Conservation (phyloP, 225 moss, liverwort and hornwort species). For the Pseudoscleropodium purum region DNA sequence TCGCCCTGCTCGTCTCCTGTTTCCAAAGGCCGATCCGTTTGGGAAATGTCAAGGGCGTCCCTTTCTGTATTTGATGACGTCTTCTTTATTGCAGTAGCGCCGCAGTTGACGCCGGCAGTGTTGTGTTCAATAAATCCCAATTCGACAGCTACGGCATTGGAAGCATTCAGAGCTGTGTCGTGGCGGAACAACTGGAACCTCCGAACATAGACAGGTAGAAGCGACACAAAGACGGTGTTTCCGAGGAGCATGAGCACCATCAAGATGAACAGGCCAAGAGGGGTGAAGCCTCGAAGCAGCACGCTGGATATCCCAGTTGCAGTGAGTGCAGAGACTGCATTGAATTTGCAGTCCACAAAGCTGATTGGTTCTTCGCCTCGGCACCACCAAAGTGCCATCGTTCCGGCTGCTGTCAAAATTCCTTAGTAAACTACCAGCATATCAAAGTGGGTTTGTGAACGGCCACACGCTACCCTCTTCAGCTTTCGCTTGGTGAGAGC, state of each 20-base stretch:
- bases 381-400: conserved; percentile 45
- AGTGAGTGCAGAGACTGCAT: conserved; percentile 38
- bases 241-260: conserved; percentile 52
- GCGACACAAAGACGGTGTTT: conserved; percentile 43
- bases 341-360: conserved; percentile 56
- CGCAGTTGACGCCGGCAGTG: neutral
- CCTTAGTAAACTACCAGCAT: conserved; percentile 39
- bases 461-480: neutral
- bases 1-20: neutral
- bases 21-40: neutral
- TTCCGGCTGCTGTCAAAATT: conserved; percentile 16
- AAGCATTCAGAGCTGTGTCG: neutral
- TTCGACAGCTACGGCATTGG: neutral
- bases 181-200: conserved; percentile 28
- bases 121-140: neutral
- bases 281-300: conserved; percentile 34
- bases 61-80: neutral
- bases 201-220: conserved; percentile 39
- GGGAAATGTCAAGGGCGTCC: neutral
- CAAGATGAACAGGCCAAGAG: conserved; percentile 21
- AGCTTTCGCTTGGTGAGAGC: neutral
- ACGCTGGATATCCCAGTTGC: conserved; percentile 44
- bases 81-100: neutral
- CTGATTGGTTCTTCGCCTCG: conserved; percentile 3
- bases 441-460: conserved; percentile 23